Percentiles rank a stretch among this genome's conserved stretches.
Conservation (phyloP, 2,329 filamentous ascomycete species). For the Lizonia empirigonia region DNA sequence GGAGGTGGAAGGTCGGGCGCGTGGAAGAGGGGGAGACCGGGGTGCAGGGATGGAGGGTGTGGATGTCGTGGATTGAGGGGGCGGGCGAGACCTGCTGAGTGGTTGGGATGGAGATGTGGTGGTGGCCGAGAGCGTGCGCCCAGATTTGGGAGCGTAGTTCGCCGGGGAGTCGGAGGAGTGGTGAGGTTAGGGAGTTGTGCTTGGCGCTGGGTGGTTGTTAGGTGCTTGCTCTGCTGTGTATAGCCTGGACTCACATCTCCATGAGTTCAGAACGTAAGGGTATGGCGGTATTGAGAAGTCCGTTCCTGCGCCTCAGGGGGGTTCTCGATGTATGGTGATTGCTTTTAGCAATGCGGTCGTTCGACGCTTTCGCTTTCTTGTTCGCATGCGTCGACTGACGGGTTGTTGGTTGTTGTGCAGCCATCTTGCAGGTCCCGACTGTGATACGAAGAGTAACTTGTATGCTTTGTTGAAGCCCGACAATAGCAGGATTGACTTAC, state of each 20-base stretch:
- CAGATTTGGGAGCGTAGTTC: conserved; percentile 25
- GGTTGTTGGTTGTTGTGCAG: neutral
- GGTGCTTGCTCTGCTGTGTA: neutral
- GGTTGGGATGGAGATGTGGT: conserved; percentile 9
- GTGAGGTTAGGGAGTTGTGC: conserved; percentile 16
- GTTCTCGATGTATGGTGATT: neutral
- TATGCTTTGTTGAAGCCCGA: too few species aligned
- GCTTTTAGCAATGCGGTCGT: neutral
- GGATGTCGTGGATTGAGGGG: neutral
- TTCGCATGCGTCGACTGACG: too few species aligned
- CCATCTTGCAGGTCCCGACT: too few species aligned
- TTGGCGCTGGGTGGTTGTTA: conserved; percentile 5
- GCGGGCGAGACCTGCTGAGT: neutral
- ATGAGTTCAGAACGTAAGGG: neutral
- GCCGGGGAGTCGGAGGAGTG: conserved; percentile 20
- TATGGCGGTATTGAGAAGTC: conserved; percentile 5
- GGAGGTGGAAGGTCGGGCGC: conserved; percentile 4
- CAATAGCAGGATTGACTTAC: too few species aligned
- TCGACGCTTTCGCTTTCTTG: too few species aligned
- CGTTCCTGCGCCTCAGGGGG: neutral
- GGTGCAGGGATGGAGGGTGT: neutral
- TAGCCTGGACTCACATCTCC: conserved; percentile 2
- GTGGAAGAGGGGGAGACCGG: neutral
- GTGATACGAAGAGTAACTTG: too few species aligned
- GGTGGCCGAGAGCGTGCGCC: conserved; percentile 11